Evolutionary conservation across 1,139 yeast species (phyloP), one percentile per base, ranked within the genome.

Genomic region (Yamadazyma diospyri): DNA sequence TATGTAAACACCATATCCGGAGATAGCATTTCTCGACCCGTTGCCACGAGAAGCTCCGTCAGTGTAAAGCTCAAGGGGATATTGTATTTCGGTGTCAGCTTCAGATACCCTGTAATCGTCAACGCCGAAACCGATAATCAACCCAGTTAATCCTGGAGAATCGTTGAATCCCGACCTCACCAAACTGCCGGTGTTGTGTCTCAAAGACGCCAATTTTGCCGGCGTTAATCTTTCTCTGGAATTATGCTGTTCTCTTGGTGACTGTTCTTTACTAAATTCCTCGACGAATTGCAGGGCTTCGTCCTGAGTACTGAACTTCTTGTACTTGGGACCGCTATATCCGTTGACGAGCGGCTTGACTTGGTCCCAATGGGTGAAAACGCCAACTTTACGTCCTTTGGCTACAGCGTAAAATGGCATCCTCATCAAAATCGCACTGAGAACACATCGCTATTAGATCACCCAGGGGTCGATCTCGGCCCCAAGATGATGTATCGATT

Each of bases 1-100:
- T 51, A 71, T 82, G 50, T 59, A 84, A 0, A 81, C 82, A 14
- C 94, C 95, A 47, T 69, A 75, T 0, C 95, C 95, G 4, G 56
- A 43, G 2, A 33, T 29, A 0, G 85, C 84, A 2, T 70, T 62
- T 4, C 51, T 47, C n/a, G 46, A 48, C 2, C 83, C 83, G 41
- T 78, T 78, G 4, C 67, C 62, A 17, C 71, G 53, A 1, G 78
- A 61, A 1, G 88, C 81, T 0, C 95, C 94, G 53, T 84, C 94
- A 15, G 84, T 78, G 47, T 72, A 84, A 2, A 81, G 57, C 15
- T 23, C 32, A n/a, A 23, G n/a, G n/a, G 14, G 25, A 11, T 50
- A 23, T 6, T 23, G 25, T 6, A 25, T 19, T 29, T 20, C 11
- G 4, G 25, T 24, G 4, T n/a, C 5, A 4, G 10, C 23, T 21